These are phyloP conservation scores for Orbilia blumenaviensis DNA, from an alignment of 2,329 filamentous ascomycete genomes.

Conservation along the genomic window DNA sequence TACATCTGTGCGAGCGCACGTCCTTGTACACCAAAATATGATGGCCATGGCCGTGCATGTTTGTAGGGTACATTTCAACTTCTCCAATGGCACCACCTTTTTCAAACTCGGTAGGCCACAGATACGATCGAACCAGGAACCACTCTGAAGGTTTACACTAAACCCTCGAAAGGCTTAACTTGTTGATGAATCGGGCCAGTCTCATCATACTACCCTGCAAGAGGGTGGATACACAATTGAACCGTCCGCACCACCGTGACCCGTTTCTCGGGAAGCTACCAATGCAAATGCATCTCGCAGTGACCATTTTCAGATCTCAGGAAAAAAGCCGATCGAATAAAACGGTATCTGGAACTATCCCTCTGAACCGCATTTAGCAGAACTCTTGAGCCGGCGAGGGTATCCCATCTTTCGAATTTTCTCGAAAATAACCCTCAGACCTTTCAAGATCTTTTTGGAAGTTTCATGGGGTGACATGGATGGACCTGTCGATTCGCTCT, in stretches of 20 bases:
- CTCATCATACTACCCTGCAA: conserved; percentile 30
- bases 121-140: conserved; percentile 23
- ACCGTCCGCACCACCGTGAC: conserved; percentile 31
- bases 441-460: neutral
- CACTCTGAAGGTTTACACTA: conserved; percentile 26
- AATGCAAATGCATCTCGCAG: conserved; percentile 9
- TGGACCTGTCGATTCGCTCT: conserved; percentile 2
- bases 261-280: conserved; percentile 51
- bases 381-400: neutral
- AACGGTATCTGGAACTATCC: neutral
- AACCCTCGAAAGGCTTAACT: conserved; percentile 8
- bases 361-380: neutral
- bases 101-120: conserved; percentile 12
- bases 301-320: neutral
- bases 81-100: conserved; percentile 36
- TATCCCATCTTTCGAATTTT: conserved; percentile 16
- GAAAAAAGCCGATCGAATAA: conserved; percentile 4
- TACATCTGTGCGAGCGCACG: neutral
- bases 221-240: neutral
- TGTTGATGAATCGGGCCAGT: conserved; percentile 22
- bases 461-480: conserved; percentile 7
- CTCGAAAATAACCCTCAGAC: conserved; percentile 9
- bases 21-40: neutral
- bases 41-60: conserved; percentile 17
- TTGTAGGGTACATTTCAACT: neutral